Evolutionary conservation across 352 stramenopile species (phyloP).

Genomic region (Phytopythium boreale): DNA sequence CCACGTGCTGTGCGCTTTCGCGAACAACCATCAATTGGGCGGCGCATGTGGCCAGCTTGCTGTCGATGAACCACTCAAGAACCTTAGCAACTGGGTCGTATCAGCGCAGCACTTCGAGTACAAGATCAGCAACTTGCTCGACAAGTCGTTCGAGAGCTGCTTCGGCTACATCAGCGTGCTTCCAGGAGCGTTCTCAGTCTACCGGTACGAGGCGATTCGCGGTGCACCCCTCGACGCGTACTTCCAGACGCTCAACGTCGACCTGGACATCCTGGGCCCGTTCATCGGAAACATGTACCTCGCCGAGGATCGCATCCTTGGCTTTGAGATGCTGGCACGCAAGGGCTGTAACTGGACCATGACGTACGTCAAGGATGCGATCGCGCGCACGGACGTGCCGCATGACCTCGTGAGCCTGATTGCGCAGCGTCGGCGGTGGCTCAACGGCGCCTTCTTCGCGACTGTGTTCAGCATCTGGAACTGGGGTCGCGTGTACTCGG

Average conservation of each 20-base stretch:
- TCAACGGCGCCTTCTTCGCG: constrained; percentile 86
- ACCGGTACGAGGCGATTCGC: constrained; percentile 80
- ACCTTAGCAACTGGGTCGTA: constrained; percentile 87
- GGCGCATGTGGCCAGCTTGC: constrained; percentile 79
- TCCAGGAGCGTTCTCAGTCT: constrained; percentile 81
- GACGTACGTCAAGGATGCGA: constrained; percentile 84
- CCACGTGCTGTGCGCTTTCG: constrained; percentile 77
- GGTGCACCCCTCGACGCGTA: constrained; percentile 77
- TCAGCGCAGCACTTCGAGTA: constrained; percentile 89
- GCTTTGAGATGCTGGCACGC: constrained; percentile 79
- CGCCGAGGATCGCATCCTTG: constrained; percentile 83
- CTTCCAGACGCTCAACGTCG: constrained; percentile 84
- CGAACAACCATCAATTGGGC: constrained; percentile 76
- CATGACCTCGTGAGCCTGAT: constrained; percentile 82
- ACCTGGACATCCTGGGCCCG: constrained; percentile 71
- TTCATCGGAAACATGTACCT: constrained; percentile 90
- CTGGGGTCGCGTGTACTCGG: constrained; percentile 79
- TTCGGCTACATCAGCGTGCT: constrained; percentile 89
- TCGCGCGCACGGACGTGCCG: constrained; percentile 82
- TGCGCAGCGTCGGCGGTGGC: constrained; percentile 80
- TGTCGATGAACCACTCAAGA: constrained; percentile 78
- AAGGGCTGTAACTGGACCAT: constrained; percentile 87
- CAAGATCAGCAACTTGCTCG: constrained; percentile 88
- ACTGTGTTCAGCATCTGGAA: constrained; percentile 88
- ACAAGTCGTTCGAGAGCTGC: constrained; percentile 84